These are phyloP conservation scores for Didymella arachidicola DNA, from an alignment of 2,329 filamentous ascomycete species.

Conservation along the genomic window DNA sequence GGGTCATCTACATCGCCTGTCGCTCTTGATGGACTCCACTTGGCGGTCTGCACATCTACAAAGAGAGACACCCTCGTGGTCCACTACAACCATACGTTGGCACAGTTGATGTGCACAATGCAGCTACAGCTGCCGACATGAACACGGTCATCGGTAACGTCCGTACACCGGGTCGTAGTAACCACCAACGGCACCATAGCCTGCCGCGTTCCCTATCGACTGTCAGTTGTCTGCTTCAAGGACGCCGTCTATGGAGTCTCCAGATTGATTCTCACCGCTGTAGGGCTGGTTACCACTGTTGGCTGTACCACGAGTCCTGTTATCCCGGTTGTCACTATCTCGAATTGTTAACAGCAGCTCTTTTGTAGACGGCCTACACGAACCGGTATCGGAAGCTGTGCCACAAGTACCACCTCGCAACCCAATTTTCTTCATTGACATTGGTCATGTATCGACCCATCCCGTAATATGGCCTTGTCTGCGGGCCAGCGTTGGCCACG, in stretches of 20 bases:
- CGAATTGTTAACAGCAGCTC: neutral
- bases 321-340: conserved; percentile 46
- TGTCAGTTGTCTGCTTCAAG: conserved; percentile 1
- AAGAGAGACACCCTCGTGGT: conserved; percentile 11
- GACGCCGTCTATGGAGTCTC: neutral
- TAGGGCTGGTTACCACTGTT: conserved; percentile 8
- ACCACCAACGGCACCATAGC: conserved; percentile 10
- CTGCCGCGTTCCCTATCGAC: conserved; percentile 10
- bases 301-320: conserved; percentile 18
- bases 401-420: conserved; percentile 61
- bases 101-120: neutral
- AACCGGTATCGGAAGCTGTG: conserved; percentile 58
- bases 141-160: conserved; percentile 26
- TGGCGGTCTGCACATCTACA: conserved; percentile 33
- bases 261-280: conserved; percentile 5
- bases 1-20: conserved; percentile 20
- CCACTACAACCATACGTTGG: neutral
- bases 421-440: conserved; percentile 58
- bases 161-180: conserved; percentile 40
- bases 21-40: neutral
- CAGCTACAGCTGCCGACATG: neutral
- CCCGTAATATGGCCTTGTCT: conserved; percentile 54
- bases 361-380: neutral
- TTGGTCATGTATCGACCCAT: conserved; percentile 52
- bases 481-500: conserved; percentile 49